Percentiles rank a stretch among this genome's conserved stretches.
These are phyloP conservation scores for Cryphonectria carpinicola DNA, from an alignment of 2,329 filamentous ascomycete species.

Conservation along the genomic window DNA sequence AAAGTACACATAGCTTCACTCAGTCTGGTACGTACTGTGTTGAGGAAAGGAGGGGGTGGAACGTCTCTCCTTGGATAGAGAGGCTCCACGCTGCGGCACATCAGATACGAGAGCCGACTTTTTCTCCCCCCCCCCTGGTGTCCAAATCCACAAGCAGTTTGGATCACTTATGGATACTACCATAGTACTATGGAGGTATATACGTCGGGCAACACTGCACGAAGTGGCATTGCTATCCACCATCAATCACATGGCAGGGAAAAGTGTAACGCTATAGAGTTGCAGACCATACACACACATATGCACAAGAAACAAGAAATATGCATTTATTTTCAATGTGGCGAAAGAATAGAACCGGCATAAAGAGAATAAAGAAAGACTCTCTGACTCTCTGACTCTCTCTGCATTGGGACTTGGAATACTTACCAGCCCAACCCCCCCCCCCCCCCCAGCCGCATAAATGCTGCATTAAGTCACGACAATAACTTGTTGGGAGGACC, in stretches of 20 bases:
- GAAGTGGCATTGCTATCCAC: neutral
- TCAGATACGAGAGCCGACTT: neutral
- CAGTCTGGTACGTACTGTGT: neutral
- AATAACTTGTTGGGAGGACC: neutral
- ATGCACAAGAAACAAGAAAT: neutral
- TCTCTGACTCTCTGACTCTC: too few species aligned
- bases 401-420: neutral
- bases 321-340: neutral
- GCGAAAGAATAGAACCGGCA: neutral
- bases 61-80: neutral
- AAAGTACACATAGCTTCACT: neutral
- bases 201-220: neutral
- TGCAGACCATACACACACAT: neutral
- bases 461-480: neutral
- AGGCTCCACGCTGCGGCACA: neutral
- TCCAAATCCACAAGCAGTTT: neutral
- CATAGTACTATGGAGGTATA: neutral
- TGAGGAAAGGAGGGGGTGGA: neutral
- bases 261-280: neutral
- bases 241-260: neutral
- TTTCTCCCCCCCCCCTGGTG: neutral
- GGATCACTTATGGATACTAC: constrained; percentile 1
- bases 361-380: neutral
- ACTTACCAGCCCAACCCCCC: neutral
- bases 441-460: neutral